Evolutionary conservation across 208 protist species (phyloP), one percentile per base, ranked within the genome.

Genomic region (Trypanosoma rangeli): DNA sequence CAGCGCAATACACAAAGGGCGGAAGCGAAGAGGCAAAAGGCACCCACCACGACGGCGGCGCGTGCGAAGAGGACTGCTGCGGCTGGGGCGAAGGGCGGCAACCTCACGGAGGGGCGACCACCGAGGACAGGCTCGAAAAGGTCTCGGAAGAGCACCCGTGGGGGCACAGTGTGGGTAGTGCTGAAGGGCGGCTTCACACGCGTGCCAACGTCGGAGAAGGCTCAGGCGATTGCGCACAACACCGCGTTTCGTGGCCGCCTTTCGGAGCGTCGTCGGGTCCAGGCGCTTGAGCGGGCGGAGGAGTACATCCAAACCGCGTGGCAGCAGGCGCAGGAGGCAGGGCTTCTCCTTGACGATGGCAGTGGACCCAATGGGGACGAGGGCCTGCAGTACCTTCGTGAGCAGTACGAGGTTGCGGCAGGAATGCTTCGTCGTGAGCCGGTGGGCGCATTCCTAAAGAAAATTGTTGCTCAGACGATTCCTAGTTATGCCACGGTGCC

Each of bases 111-210:
- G 62, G n/a, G n/a, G 5, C 24, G 8, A 20, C 71, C 60, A 35
- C 20, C 31, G 16, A 48, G 57, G 50, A 35, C 46, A 24, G 33
- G 35, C 44, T 62, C 55, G 60, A 79, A 22, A 58, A 70, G 58
- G 70, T 70, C 75, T 20, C 60, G 39, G 8, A 48, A 59, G 12
- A 85, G 49, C 20, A 63, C 16, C 1, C 54, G 71, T 37, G 87
- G 90, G 5, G 87, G 87, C 5, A 85, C 83, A 0, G 67, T 95
- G 10, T 95, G 90, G 87, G 83, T 95, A 24, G 65, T 86, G n/a
- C 62, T 95, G 37, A 95, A 94, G 57, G 89, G 89, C 29, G 84
- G 85, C 44, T 93, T 94, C 65, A 35, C 72, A 24, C 55, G 42
- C 3, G 82, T 90, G 10, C 87, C 87, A 13, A 64, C 62, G 5